These are phyloP conservation scores for Hyparrhenia diplandra DNA, from an alignment of 176 grass and related monocot species.

Conservation along the genomic window DNA sequence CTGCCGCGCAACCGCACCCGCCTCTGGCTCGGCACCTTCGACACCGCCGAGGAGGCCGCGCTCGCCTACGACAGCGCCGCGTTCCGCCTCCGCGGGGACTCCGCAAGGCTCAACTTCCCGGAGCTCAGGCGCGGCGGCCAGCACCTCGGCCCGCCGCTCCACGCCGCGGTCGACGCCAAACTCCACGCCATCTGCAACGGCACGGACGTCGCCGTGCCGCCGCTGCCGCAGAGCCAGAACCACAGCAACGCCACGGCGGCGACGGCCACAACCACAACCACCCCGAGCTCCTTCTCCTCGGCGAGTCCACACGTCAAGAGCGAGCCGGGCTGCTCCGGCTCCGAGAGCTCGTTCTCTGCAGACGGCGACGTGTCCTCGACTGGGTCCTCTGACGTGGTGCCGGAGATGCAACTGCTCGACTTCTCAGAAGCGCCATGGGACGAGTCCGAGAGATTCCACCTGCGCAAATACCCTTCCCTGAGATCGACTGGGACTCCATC, in stretches of 20 bases:
- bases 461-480: slow-evolving; percentile 83
- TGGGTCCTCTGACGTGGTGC: slow-evolving; percentile 32
- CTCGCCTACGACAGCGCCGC: slow-evolving; percentile 68
- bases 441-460: slow-evolving; percentile 60
- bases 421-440: slow-evolving; percentile 91
- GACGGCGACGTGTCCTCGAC: slow-evolving; percentile 55
- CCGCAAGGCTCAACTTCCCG: slow-evolving; percentile 72
- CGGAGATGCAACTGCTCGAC: slow-evolving; percentile 56
- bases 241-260: slow-evolving; percentile 7
- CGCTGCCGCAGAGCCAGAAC: slow-evolving; percentile 16
- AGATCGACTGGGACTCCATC: slow-evolving; percentile 95
- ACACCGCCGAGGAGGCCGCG: slow-evolving; percentile 87
- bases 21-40: slow-evolving; percentile 95
- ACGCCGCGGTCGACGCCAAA: slow-evolving; percentile 57
- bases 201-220: neutral
- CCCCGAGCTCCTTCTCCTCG: slow-evolving; percentile 8
- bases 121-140: slow-evolving; percentile 44
- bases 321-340: slow-evolving; percentile 35
- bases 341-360: slow-evolving; percentile 32
- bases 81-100: slow-evolving; percentile 57
- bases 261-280: neutral
- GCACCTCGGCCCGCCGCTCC: slow-evolving; percentile 52
- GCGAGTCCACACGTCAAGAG: slow-evolving; percentile 35
- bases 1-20: slow-evolving; percentile 75
- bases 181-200: slow-evolving; percentile 53